These are phyloP conservation scores for Arxiozyma slooffiae DNA, from an alignment of 1,139 yeast species.

Conservation along the genomic window DNA sequence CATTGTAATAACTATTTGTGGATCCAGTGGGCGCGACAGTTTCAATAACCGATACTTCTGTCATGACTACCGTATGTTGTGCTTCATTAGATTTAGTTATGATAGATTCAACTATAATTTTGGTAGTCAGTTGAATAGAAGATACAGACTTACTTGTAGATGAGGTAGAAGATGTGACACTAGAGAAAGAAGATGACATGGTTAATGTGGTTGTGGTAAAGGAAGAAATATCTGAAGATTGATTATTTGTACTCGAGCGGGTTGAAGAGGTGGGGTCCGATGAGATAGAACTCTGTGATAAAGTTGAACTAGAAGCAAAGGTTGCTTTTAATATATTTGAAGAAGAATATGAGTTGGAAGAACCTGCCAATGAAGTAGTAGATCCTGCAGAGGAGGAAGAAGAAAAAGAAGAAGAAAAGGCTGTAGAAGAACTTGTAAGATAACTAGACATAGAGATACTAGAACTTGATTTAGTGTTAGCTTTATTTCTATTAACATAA, in stretches of 20 bases:
- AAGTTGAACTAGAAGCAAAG: background rate
- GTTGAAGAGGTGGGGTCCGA: background rate
- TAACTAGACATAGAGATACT: background rate
- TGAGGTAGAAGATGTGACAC: background rate
- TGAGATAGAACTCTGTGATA: background rate
- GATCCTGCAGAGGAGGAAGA: too few species aligned
- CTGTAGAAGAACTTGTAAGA: too few species aligned
- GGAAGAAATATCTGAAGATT: background rate
- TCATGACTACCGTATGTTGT: constrained; percentile 12
- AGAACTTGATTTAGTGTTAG: background rate
- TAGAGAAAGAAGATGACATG: background rate
- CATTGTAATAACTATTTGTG: constrained; percentile 3
- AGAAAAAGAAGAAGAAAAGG: background rate
- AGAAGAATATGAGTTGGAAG: background rate
- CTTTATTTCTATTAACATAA: constrained; percentile 27
- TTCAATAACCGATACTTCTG: constrained; percentile 14
- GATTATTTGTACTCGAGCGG: background rate
- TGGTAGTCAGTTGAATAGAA: constrained; percentile 11
- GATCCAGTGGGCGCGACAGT: constrained; percentile 9
- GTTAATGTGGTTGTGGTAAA: background rate
- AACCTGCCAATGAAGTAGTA: too few species aligned
- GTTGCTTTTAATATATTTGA: background rate
- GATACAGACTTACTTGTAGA: constrained; percentile 6
- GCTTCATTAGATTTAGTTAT: constrained; percentile 6
- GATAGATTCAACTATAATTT: constrained; percentile 9